Evolutionary conservation across 139 green algal genomes (phyloP).

Genomic region (Zygnema circumcarinatum): DNA sequence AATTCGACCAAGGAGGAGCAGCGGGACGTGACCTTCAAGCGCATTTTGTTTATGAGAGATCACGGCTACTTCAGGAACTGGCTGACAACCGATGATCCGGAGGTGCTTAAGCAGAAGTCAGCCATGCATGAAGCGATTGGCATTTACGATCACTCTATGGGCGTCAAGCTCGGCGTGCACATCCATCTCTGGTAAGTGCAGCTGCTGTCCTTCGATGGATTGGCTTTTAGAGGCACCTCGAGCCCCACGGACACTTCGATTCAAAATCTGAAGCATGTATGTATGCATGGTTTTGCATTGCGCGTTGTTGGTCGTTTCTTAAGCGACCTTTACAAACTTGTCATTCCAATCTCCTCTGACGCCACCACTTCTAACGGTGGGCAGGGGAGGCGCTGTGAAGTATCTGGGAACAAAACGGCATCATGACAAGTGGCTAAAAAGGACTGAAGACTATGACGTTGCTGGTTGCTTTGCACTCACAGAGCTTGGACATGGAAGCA

Average conservation of each 20-base stretch:
- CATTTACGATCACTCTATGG: slow-evolving; percentile 83
- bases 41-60: slow-evolving; percentile 45
- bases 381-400: slow-evolving; percentile 72
- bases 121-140: slow-evolving; percentile 75
- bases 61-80: slow-evolving; percentile 38
- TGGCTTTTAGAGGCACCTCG: neutral
- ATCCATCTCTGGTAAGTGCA: slow-evolving; percentile 75
- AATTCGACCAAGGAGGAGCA: slow-evolving; percentile 54
- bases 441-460: slow-evolving; percentile 51
- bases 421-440: slow-evolving; percentile 67
- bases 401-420: slow-evolving; percentile 86
- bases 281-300: no score
- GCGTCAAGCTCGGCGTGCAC: slow-evolving; percentile 90
- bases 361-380: no score
- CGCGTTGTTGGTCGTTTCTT: no score
- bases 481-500: slow-evolving; percentile 83
- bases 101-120: slow-evolving; percentile 18
- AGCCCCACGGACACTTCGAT: neutral
- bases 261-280: neutral
- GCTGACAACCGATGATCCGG: slow-evolving; percentile 37
- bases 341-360: no score
- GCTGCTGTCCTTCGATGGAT: slow-evolving; percentile 53
- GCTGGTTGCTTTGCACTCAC: slow-evolving; percentile 84
- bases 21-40: slow-evolving; percentile 32
- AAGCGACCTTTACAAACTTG: no score